phyloP scores from a whole-genome alignment of 257 asterid genomes.

The Solanum sejunctum region DNA sequence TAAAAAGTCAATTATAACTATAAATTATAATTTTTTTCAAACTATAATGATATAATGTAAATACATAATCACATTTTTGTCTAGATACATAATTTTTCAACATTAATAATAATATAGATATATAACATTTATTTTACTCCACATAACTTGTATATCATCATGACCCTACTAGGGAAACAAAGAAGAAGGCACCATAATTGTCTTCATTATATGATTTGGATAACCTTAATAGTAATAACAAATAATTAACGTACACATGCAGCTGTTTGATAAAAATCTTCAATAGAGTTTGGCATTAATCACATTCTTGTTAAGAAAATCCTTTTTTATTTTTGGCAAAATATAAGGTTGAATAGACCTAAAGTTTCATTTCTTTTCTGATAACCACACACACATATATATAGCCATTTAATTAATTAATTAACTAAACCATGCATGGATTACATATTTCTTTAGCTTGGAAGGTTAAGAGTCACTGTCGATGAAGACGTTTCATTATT shows the following conservation, averaged over 20 bases:
- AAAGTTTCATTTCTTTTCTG: not conserved
- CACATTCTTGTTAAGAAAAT: not conserved
- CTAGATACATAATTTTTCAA: too few relatives aligned
- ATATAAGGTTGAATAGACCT: not conserved
- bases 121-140: not conserved
- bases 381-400: not conserved
- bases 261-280: not conserved
- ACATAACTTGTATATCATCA: not conserved
- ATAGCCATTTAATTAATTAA: not conserved
- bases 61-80: too few relatives aligned
- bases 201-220: not conserved
- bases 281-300: not conserved
- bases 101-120: not conserved
- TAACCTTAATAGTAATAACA: not conserved
- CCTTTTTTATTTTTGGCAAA: not conserved
- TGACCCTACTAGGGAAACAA: not conserved
- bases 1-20: too few relatives aligned
- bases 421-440: not conserved
- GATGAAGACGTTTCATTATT: not conserved
- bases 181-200: not conserved
- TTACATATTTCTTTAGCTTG: not conserved
- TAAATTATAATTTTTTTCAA: too few relatives aligned
- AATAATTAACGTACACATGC: not conserved
- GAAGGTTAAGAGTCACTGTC: not conserved
- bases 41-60: too few relatives aligned